Conservation (phyloP, 257 asterid genomes). For the Mentha longifolia region DNA sequence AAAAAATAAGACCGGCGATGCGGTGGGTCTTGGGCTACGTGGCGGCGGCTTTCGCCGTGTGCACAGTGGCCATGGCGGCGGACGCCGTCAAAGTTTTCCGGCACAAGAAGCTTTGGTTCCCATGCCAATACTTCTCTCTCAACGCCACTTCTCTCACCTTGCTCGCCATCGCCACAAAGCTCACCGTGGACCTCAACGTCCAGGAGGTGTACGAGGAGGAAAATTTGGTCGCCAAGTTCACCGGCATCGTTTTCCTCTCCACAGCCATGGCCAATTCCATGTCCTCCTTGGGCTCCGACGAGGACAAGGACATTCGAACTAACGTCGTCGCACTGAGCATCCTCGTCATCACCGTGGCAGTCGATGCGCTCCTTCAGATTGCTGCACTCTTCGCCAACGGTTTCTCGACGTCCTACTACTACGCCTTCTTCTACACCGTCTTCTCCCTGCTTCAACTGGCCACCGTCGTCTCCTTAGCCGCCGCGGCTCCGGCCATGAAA, state of each 20-base stretch:
- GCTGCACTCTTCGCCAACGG: neutral
- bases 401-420: neutral
- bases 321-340: constrained; percentile 24
- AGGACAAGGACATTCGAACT: constrained; percentile 1
- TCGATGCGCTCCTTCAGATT: constrained; percentile 27
- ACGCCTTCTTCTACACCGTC: neutral
- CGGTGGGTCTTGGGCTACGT: constrained; percentile 33
- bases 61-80: constrained; percentile 43
- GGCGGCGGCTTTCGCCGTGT: constrained; percentile 28
- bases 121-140: constrained; percentile 39
- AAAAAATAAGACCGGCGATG: neutral
- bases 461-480: constrained; percentile 18
- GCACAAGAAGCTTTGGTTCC: constrained; percentile 41
- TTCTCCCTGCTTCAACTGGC: constrained; percentile 24
- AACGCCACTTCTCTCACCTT: constrained; percentile 41
- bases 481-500: constrained; percentile 27
- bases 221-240: constrained; percentile 12
- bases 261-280: constrained; percentile 21
- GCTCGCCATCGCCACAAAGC: constrained; percentile 41
- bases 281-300: constrained; percentile 38
- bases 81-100: constrained; percentile 38
- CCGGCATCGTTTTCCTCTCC: constrained; percentile 23
- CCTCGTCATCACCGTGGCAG: constrained; percentile 25
- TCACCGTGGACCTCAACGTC: constrained; percentile 40
- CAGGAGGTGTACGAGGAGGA: neutral